Base-by-base conservation (phyloP, 129 eudicot species). In the Heracleum sosnowskyi region DNA sequence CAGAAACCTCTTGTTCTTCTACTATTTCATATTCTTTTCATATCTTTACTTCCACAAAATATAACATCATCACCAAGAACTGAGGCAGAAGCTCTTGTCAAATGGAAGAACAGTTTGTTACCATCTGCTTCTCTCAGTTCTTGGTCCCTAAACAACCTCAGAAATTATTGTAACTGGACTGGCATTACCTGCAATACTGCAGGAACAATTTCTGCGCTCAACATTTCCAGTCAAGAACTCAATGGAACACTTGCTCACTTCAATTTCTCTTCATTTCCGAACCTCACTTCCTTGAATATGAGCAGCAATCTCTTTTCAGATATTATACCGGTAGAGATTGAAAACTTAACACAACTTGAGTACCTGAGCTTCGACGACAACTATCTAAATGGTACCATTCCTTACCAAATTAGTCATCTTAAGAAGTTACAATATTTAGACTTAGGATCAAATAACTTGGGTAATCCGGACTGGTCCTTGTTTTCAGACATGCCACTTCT, bases 51-150 rank as follows among this genome's bases (percentile, higher is more conserved):
- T 70, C 87, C 91, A 68, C 69, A 82, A 11, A 76, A 81, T 34
- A 64, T 81, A 37, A 64, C 71, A 69, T 83, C 97, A 76, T 78
- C 88, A 72, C 22, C 87, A 77, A 79, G 45, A 81, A 80, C 89
- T 79, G 87, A 93, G 88, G 95, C 98, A 87, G 77, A 87, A 82
- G 88, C 97, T 40, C 86, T 93, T 2, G 74, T 91, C n/a, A 82
- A 79, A 75, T 93, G 98, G 98, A 93, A 86, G 63, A 84, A 62
- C 76, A 89, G 83, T 75, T 80, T 93, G 71, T 76, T 89, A 42
- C 69, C 91, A 35, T 81, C 92, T 28, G 69, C 84, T 75, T 70
- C 87, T 42, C 84, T 93, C 81, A 45, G 73, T 62, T 87, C 97
- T 33, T 93, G 98, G 98, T 87, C 91, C 5, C 81, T 79, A 17